Conservation (phyloP, 2,329 filamentous ascomycete species). For the Drechslerella dactyloides region DNA sequence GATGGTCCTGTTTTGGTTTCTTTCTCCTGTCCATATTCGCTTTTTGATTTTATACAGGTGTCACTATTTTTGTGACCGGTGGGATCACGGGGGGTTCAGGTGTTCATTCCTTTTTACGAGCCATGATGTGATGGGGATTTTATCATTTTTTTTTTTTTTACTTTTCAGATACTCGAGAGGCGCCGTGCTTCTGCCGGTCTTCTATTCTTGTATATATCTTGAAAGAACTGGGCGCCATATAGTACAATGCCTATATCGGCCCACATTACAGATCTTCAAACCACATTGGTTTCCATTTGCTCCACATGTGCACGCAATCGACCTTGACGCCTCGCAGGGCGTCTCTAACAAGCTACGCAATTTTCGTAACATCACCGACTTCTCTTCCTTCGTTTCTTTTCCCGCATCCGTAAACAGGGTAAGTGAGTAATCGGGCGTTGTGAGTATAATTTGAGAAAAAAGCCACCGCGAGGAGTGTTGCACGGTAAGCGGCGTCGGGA, state of each 20-base stretch:
- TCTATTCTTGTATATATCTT: conserved; percentile 24
- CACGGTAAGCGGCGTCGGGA: background rate
- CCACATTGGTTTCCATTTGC: no score
- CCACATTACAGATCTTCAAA: conserved; percentile 1
- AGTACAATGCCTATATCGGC: background rate
- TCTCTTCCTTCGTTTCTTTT: no score
- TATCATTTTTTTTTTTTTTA: conserved; percentile 25
- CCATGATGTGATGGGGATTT: conserved; percentile 10
- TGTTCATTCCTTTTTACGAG: conserved; percentile 9
- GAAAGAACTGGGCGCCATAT: background rate
- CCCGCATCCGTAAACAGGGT: no score
- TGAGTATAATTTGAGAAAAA: no score
- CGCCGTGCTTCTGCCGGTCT: no score
- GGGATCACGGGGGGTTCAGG: conserved; percentile 6
- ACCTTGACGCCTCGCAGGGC: conserved; percentile 10
- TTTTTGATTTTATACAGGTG: conserved; percentile 28
- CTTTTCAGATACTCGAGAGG: conserved; percentile 18
- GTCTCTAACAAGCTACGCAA: background rate
- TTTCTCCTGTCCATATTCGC: conserved; percentile 15
- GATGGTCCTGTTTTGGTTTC: conserved; percentile 7
- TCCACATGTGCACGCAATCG: no score
- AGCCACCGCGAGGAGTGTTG: background rate
- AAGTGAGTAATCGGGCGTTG: no score
- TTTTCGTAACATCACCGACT: background rate
- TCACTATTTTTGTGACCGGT: background rate